Conservation (phyloP, 768 basidiomycete species). For the Coprinopsis cinerea region DNA sequence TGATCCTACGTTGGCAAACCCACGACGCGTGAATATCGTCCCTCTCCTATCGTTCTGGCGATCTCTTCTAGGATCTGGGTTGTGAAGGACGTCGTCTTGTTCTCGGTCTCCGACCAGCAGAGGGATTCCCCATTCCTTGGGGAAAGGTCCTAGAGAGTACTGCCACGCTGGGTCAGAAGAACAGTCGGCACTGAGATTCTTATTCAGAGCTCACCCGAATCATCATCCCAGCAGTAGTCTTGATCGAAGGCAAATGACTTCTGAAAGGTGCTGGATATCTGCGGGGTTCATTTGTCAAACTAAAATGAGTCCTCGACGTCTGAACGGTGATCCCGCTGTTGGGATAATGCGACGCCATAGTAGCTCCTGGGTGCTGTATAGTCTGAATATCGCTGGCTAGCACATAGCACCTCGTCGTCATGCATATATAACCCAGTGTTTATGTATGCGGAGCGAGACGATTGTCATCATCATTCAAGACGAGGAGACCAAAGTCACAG, state of each 20-base stretch:
- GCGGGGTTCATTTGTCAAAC: not conserved
- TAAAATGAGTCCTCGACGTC: not conserved
- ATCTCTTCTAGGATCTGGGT: constrained; percentile 52
- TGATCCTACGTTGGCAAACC: constrained; percentile 60
- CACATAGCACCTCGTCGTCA: too few relatives aligned
- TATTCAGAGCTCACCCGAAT: not conserved
- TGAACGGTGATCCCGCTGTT: not conserved
- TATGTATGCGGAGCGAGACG: too few relatives aligned
- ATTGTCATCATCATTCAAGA: not conserved
- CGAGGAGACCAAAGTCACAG: too few relatives aligned
- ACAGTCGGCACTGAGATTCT: not conserved
- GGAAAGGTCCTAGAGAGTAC: constrained; percentile 36
- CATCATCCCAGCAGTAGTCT: not conserved
- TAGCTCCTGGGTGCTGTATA: too few relatives aligned
- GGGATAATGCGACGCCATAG: not conserved
- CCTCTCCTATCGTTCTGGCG: constrained; percentile 47
- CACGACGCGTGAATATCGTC: constrained; percentile 51
- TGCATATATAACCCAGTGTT: too few relatives aligned
- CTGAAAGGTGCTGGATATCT: not conserved
- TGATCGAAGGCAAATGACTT: not conserved
- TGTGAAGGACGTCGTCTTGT: constrained; percentile 57
- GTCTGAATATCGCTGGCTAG: too few relatives aligned
- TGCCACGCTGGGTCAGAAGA: constrained; percentile 15
- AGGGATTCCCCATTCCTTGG: constrained; percentile 41
- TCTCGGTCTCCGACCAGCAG: constrained; percentile 38